Conservation (phyloP, 306 rosid genomes). For the Medicago ruthenica region DNA sequence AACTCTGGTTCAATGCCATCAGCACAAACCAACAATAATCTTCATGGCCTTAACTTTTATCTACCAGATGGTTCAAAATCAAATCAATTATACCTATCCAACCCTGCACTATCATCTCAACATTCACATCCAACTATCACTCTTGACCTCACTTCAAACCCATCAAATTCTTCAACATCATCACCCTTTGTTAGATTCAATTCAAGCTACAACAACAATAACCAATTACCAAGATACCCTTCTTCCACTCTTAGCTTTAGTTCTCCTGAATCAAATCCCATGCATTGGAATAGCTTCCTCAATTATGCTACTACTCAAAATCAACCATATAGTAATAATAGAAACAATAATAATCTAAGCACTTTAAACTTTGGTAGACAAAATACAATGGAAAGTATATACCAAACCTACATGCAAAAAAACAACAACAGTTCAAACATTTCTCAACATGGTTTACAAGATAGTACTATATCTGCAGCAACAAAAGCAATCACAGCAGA, state of each 20-base stretch:
- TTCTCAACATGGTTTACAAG: conserved; percentile 34
- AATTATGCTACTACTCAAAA: conserved; percentile 44
- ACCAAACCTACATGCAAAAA: conserved; percentile 59
- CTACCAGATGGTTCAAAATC: conserved; percentile 61
- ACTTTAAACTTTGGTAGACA: conserved; percentile 54
- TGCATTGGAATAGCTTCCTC: conserved; percentile 63
- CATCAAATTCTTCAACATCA: conserved; percentile 52
- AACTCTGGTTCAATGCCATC: conserved; percentile 32
- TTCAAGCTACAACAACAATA: conserved; percentile 51
- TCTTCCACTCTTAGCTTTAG: conserved; percentile 64
- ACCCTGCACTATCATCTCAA: conserved; percentile 61
- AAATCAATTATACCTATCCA: conserved; percentile 64
- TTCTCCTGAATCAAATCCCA: conserved; percentile 51
- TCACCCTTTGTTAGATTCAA: conserved; percentile 57
- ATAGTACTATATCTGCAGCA: conserved; percentile 80
- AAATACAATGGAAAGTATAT: conserved; percentile 48
- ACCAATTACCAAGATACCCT: conserved; percentile 52
- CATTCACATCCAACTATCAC: conserved; percentile 85
- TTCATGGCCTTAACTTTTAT: conserved; percentile 63
- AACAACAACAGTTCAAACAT: conserved; percentile 31
- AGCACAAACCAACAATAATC: conserved; percentile 41
- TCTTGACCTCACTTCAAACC: conserved; percentile 81
- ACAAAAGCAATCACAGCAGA: conserved; percentile 84
- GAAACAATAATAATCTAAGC: conserved; percentile 47
- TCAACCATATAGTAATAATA: conserved; percentile 43